A percentile compares a stretch with the other conserved stretches of the same genome.
Conservation (phyloP, 352 stramenopile species). For the Globisporangium spiculum region DNA sequence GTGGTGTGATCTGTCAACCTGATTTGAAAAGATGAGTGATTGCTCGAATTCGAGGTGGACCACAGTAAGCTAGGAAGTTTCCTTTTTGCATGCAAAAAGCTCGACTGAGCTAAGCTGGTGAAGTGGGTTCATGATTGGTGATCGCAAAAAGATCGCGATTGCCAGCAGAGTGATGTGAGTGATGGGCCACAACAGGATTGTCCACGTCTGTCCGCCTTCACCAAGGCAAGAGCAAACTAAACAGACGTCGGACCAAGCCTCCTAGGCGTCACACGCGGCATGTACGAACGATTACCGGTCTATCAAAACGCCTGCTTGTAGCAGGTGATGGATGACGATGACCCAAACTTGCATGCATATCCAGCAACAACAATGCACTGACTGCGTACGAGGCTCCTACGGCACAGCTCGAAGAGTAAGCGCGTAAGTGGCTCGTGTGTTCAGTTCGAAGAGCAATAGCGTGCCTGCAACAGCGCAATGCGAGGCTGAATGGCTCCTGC, state of each 20-base stretch:
- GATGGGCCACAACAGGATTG: neutral
- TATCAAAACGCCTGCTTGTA: too few relatives aligned
- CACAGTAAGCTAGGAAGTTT: slow-evolving; percentile 2
- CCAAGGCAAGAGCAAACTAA: neutral
- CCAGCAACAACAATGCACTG: too few relatives aligned
- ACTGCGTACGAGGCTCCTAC: too few relatives aligned
- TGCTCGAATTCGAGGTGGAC: neutral
- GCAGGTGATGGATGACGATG: too few relatives aligned
- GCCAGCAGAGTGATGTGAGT: neutral
- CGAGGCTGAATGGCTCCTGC: too few relatives aligned
- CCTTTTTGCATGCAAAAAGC: slow-evolving; percentile 6
- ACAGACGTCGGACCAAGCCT: neutral
- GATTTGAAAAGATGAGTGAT: neutral
- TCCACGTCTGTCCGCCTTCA: neutral
- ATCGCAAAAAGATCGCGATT: neutral
- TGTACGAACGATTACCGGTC: too few relatives aligned
- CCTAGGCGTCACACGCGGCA: neutral
- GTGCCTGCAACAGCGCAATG: too few relatives aligned
- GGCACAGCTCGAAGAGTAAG: too few relatives aligned
- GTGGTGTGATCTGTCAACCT: neutral
- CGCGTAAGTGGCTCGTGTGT: too few relatives aligned
- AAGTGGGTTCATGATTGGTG: neutral
- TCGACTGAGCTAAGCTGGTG: neutral
- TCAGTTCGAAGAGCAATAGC: too few relatives aligned
- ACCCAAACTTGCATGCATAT: too few relatives aligned